A percentile compares a stretch with the other conserved stretches of the same genome.
phyloP scores from a whole-genome alignment of 352 stramenopile genomes.

The Bremia lactucae region DNA sequence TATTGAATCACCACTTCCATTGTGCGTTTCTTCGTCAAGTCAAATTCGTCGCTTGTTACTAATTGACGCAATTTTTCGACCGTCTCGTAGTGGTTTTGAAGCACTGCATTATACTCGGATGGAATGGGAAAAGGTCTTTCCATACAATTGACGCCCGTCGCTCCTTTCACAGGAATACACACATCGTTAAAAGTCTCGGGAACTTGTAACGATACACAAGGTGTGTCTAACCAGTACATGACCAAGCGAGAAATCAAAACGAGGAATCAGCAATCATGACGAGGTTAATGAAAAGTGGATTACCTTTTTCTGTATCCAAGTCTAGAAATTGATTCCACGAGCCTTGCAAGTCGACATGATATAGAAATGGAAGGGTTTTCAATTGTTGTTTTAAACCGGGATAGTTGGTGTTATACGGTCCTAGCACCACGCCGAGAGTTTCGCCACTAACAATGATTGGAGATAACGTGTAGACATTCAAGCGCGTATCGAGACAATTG shows the following conservation, averaged over 20 bases:
- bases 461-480: conserved; percentile 88
- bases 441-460: conserved; percentile 90
- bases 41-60: conserved; percentile 73
- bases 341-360: conserved; percentile 33
- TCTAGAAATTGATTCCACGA: conserved; percentile 62
- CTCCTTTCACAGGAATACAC: conserved; percentile 56
- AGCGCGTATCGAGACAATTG: conserved; percentile 89
- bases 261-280: no score
- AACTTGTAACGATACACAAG: conserved; percentile 43
- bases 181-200: conserved; percentile 54
- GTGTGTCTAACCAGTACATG: no score
- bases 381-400: conserved; percentile 79
- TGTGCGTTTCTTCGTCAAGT: conserved; percentile 60
- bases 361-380: conserved; percentile 32
- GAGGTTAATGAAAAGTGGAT: background rate
- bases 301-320: conserved; percentile 58
- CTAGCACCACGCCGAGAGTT: conserved; percentile 90
- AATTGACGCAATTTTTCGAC: conserved; percentile 62
- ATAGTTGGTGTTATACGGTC: conserved; percentile 94
- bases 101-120: conserved; percentile 46
- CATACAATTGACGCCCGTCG: conserved; percentile 14
- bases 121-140: conserved; percentile 78
- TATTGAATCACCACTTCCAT: conserved; percentile 78
- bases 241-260: no score
- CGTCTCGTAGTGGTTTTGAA: conserved; percentile 61